Evolutionary conservation across 805 yeast genomes (phyloP).

Genomic region (Ogataea dorogensis): DNA sequence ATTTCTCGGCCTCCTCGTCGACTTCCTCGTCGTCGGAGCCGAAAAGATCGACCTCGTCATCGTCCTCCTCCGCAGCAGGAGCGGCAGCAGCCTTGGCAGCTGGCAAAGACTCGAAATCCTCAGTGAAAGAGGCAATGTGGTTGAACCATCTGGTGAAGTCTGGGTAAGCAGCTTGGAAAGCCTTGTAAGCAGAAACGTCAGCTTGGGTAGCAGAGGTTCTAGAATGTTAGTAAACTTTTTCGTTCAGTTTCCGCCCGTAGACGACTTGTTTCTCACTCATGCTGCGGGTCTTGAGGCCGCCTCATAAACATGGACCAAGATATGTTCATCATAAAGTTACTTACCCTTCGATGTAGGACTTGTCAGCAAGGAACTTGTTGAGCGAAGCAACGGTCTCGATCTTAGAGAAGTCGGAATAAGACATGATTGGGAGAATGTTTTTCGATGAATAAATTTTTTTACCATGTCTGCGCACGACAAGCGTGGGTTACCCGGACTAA

Average conservation of each 20-base stretch:
- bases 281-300: constrained; percentile 93
- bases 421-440: no score
- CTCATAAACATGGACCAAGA: constrained; percentile 97
- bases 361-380: constrained; percentile 84
- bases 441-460: constrained; percentile 6
- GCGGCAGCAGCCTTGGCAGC: constrained; percentile 60
- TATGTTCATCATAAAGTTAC: constrained; percentile 41
- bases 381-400: constrained; percentile 70
- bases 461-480: constrained; percentile 13
- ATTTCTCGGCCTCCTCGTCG: constrained; percentile 95
- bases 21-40: constrained; percentile 94
- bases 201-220: constrained; percentile 93
- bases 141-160: constrained; percentile 97
- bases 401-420: constrained; percentile 79
- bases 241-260: constrained; percentile 41
- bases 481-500: constrained; percentile 15
- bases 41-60: constrained; percentile 88
- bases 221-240: constrained; percentile 17
- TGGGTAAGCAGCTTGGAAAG: constrained; percentile 90
- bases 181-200: constrained; percentile 90
- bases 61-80: constrained; percentile 77
- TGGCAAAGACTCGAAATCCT: constrained; percentile 78
- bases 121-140: constrained; percentile 93
- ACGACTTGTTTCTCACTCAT: constrained; percentile 70
- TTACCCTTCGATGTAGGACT: constrained; percentile 95